Conservation (phyloP, 352 stramenopile genomes). For the Elongisporangium anandrum region DNA sequence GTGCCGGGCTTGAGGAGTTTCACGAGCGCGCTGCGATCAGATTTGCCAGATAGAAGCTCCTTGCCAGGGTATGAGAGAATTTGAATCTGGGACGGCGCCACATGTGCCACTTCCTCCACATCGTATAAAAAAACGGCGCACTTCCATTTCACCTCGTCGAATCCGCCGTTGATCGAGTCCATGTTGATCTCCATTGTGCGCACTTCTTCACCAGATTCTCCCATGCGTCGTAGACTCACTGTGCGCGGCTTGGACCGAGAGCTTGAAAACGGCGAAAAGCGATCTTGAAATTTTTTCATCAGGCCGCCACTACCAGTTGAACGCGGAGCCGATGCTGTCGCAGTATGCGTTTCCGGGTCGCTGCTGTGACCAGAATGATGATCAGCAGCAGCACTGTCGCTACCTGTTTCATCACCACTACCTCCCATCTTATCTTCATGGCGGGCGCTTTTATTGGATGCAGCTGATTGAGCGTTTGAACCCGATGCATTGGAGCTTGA, state of each 20-base stretch:
- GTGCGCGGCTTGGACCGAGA: constrained; percentile 39
- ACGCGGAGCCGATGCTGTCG: constrained; percentile 1
- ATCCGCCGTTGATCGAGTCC: constrained; percentile 74
- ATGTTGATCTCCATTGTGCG: constrained; percentile 76
- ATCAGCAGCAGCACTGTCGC: constrained; percentile 11
- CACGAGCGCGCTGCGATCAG: constrained; percentile 51
- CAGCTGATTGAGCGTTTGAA: background rate
- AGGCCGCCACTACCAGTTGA: constrained; percentile 22
- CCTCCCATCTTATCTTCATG: background rate
- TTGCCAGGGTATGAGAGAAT: constrained; percentile 72
- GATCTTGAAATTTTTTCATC: constrained; percentile 81
- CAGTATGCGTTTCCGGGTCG: constrained; percentile 36
- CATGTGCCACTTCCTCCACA: constrained; percentile 69
- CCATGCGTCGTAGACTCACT: constrained; percentile 62
- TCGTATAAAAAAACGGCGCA: constrained; percentile 83
- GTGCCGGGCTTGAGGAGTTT: constrained; percentile 77
- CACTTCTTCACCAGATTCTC: constrained; percentile 68
- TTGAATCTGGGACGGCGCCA: constrained; percentile 78
- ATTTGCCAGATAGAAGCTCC: constrained; percentile 58
- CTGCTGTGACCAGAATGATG: constrained; percentile 36
- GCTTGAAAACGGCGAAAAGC: constrained; percentile 57
- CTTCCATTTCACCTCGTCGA: constrained; percentile 87
- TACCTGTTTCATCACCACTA: constrained; percentile 6
- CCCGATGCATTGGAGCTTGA: background rate
- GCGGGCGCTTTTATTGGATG: background rate